Base-by-base conservation (phyloP, 1,284 basidiomycete genomes). In the Tilletiopsis washingtonensis region DNA sequence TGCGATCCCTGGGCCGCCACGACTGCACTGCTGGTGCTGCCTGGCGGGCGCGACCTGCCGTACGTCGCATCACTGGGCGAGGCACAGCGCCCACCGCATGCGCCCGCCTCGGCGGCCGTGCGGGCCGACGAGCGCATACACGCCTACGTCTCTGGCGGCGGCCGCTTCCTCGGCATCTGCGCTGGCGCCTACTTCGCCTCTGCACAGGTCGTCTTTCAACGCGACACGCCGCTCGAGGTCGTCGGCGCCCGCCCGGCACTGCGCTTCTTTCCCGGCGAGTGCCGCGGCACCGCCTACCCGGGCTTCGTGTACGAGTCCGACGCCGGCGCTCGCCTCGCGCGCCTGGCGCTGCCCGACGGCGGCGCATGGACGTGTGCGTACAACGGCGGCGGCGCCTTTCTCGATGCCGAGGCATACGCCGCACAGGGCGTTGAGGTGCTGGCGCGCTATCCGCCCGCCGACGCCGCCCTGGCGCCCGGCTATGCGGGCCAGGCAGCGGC, bases 101-200 rank as follows among this genome's bases (percentile, higher is more conserved):
- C 42, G 23, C 9, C 27, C 12, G 3, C 11, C 25, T 45, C 53
- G 26, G 39, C 19, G 24, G 17, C 21, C 44, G 40, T 11, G 17
- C 49, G 40, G 5, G 63, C 57, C 12, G 43, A 49, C 11, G 32
- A 43, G 25, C 41, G 54, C 24, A 81, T 91, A 45, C 78, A 77
- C 45, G 76, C 76, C 11, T 93, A 81, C 61, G 80, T 87, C 7
- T 76, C 82, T 43, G 86, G 24, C 9, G 65, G 90, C 1, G 91
- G 91, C 3, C 74, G 75, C 25, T 82, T 82, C 55, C 71, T 88
- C 5, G 82, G 81, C 5, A 77, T 88, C 20, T 83, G 82, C 48
- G 82, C 81, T 3, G 80, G 81, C 4, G 80, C 78, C 1, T 81
- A 81, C 68, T 81, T 78, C 62, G 78, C 76, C 3, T 76, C 76